Evolutionary conservation across 192 early-diverging fungal species (phyloP).

Genomic region (Phycomyces nitens): DNA sequence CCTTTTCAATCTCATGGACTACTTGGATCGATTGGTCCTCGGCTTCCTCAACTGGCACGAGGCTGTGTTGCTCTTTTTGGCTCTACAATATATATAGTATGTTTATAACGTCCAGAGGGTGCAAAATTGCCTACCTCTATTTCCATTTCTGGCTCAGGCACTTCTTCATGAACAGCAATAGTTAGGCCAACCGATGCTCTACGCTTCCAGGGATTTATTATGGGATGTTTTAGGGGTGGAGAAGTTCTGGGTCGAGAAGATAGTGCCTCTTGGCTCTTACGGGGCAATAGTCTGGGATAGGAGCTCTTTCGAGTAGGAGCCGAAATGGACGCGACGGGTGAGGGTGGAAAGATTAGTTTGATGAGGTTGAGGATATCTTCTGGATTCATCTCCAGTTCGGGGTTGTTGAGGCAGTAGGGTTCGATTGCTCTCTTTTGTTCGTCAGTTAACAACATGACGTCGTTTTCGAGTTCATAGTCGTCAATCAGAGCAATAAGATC

Average conservation of each 20-base stretch:
- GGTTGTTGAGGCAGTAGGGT: slow-evolving; percentile 28
- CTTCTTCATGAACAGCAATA: slow-evolving; percentile 3
- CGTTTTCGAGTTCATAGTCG: slow-evolving; percentile 28
- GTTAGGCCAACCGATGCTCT: slow-evolving; percentile 3
- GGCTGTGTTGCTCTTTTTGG: not conserved
- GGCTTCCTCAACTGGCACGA: not conserved
- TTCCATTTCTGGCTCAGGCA: not conserved
- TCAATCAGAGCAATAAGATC: slow-evolving; percentile 35
- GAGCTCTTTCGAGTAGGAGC: slow-evolving; percentile 15
- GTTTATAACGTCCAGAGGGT: too few relatives aligned
- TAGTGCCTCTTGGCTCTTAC: not conserved
- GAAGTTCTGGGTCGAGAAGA: slow-evolving; percentile 11
- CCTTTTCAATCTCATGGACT: not conserved
- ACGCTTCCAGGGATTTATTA: slow-evolving; percentile 13
- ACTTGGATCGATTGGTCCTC: slow-evolving; percentile 6
- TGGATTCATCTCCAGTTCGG: slow-evolving; percentile 42
- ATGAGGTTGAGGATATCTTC: slow-evolving; percentile 42
- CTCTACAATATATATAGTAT: too few relatives aligned
- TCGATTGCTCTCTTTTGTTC: slow-evolving; percentile 33
- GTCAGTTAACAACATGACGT: slow-evolving; percentile 26
- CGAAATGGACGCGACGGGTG: slow-evolving; percentile 18
- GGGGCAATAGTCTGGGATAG: not conserved
- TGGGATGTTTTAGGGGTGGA: slow-evolving; percentile 11
- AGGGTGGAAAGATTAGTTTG: slow-evolving; percentile 23
- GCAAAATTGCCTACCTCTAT: not conserved